A percentile compares a stretch with the other conserved stretches of the same genome.
Conservation (phyloP, 768 basidiomycete genomes). For the Sporobolomyces pararoseus region DNA sequence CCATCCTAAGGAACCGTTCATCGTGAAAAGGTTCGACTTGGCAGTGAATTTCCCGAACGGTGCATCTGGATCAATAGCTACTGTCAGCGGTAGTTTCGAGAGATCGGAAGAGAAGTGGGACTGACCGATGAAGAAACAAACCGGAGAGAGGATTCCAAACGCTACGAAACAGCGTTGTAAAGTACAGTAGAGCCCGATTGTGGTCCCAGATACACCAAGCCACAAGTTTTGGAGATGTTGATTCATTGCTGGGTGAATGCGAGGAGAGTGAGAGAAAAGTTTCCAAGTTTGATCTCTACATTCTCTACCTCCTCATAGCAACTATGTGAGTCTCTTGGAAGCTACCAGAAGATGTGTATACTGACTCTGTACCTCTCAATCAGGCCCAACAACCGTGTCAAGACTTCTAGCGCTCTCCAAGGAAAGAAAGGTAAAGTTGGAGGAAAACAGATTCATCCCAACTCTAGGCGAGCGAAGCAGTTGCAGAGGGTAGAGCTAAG, state of each 20-base stretch:
- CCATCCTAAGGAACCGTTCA: slow-evolving; percentile 29
- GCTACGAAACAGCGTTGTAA: slow-evolving; percentile 16
- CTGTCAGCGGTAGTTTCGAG: not conserved
- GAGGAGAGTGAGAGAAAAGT: not conserved
- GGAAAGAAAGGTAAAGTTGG: slow-evolving; percentile 29
- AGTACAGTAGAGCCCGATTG: slow-evolving; percentile 6
- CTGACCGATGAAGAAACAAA: slow-evolving; percentile 15
- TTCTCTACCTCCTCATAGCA: not conserved
- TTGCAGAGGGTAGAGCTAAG: slow-evolving; percentile 40
- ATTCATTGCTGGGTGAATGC: not conserved
- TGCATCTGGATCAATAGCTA: slow-evolving; percentile 10
- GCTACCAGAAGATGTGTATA: too few species aligned
- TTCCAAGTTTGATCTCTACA: not conserved
- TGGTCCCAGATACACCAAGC: not conserved
- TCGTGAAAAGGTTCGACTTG: not conserved
- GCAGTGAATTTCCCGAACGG: slow-evolving; percentile 31
- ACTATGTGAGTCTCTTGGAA: not conserved
- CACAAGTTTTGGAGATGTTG: not conserved
- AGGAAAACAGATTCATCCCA: slow-evolving; percentile 34
- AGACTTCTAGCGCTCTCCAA: slow-evolving; percentile 37
- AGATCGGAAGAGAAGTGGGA: not conserved
- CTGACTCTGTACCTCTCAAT: too few species aligned
- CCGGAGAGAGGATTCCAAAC: not conserved
- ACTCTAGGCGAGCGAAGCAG: slow-evolving; percentile 43
- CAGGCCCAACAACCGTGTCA: slow-evolving; percentile 40